phyloP scores from a whole-genome alignment of 2,329 filamentous ascomycete genomes.

The Berkeleyomyces rouxiae region DNA sequence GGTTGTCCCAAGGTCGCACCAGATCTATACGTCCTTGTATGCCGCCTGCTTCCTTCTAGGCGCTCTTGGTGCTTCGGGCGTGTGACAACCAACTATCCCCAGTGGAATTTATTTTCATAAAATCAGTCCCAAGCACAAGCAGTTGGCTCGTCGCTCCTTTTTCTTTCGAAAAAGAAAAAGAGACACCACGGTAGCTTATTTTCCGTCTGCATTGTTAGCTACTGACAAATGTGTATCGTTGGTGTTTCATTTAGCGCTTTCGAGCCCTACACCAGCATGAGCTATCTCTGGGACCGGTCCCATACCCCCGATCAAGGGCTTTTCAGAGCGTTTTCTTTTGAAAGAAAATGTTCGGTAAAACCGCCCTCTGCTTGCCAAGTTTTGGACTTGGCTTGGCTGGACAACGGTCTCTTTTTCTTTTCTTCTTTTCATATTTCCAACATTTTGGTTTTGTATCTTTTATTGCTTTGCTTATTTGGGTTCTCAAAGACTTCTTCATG shows the following conservation, averaged over 20 bases:
- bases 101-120: background rate
- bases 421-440: slow-evolving; percentile 16
- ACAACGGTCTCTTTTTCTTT: slow-evolving; percentile 8
- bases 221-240: background rate
- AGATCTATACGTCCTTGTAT: background rate
- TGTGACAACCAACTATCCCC: background rate
- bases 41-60: background rate
- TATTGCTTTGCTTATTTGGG: slow-evolving; percentile 15
- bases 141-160: background rate
- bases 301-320: background rate
- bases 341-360: background rate
- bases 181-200: background rate
- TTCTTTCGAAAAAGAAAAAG: background rate
- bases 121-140: background rate
- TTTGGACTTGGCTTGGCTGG: background rate
- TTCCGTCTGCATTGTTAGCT: background rate
- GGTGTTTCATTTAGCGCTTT: background rate
- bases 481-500: slow-evolving; percentile 11
- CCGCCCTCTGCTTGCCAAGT: background rate
- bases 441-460: slow-evolving; percentile 14
- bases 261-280: background rate
- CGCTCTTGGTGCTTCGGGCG: background rate
- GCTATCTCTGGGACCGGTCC: background rate
- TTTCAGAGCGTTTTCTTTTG: background rate
- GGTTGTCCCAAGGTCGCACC: background rate